These are phyloP conservation scores for Microbotryum intermedium DNA, from an alignment of 1,284 basidiomycete species.

Conservation along the genomic window DNA sequence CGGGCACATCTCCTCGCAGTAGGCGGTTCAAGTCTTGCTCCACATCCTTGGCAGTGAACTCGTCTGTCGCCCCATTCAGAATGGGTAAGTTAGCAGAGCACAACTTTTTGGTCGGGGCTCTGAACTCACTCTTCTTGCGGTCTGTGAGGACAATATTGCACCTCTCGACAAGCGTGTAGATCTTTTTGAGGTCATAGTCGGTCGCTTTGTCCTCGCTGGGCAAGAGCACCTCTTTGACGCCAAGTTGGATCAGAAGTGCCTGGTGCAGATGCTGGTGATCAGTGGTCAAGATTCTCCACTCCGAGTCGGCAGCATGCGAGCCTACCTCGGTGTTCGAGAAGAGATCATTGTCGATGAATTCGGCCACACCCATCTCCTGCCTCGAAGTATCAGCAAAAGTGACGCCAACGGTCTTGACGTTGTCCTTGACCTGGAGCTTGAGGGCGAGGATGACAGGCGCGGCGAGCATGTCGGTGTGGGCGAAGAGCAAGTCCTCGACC, in stretches of 20 bases:
- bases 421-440: conserved; percentile 58
- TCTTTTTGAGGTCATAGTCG: conserved; percentile 77
- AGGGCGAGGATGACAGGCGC: conserved; percentile 89
- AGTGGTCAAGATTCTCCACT: not conserved
- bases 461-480: conserved; percentile 67
- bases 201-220: conserved; percentile 47
- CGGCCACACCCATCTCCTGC: conserved; percentile 55
- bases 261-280: conserved; percentile 37
- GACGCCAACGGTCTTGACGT: conserved; percentile 45
- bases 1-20: conserved; percentile 49
- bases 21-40: conserved; percentile 77
- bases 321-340: conserved; percentile 89
- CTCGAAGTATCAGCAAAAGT: conserved; percentile 50
- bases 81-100: not conserved
- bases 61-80: conserved; percentile 48
- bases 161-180: conserved; percentile 74
- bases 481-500: conserved; percentile 88
- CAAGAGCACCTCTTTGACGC: conserved; percentile 79
- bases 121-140: conserved; percentile 62
- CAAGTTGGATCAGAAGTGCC: conserved; percentile 92
- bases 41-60: conserved; percentile 73
- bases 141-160: conserved; percentile 87
- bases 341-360: conserved; percentile 90
- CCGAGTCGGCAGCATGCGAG: not conserved
- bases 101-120: no score